phyloP scores from a whole-genome alignment of 345 rosid species.

The Gossypium ekmanianum region DNA sequence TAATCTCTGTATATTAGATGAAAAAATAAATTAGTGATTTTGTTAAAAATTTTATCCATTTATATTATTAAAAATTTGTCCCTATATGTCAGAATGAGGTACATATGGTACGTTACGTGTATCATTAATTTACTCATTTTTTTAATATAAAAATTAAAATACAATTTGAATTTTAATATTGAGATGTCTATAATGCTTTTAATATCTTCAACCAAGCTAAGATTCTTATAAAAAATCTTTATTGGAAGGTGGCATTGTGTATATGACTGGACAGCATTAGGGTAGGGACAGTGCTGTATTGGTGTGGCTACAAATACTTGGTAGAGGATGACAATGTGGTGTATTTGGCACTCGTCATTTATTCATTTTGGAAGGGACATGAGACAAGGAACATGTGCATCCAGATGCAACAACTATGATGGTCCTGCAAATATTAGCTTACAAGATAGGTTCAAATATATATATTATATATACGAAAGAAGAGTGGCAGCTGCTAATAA shows the following conservation, averaged over 20 bases:
- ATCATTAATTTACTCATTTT: no score
- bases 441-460: not conserved
- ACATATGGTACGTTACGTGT: no score
- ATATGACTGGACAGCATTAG: not conserved
- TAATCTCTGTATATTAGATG: no score
- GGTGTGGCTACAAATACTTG: constrained; percentile 3
- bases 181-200: not conserved
- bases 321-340: constrained; percentile 15
- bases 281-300: constrained; percentile 2
- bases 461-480: no score
- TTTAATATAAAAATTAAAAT: no score
- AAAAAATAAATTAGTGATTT: no score
- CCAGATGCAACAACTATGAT: not conserved
- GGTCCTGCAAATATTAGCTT: constrained; percentile 5
- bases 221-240: constrained; percentile 14
- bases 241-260: not conserved
- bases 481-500: not conserved
- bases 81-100: rapidly evolving
- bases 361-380: constrained; percentile 25
- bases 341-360: constrained; percentile 35
- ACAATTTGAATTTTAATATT: no score
- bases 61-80: no score
- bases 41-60: no score
- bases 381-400: constrained; percentile 24
- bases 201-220: constrained; percentile 16